These are phyloP conservation scores for Ophiostoma sp. DNA, from an alignment of 2,329 filamentous ascomycete species.

Conservation along the genomic window DNA sequence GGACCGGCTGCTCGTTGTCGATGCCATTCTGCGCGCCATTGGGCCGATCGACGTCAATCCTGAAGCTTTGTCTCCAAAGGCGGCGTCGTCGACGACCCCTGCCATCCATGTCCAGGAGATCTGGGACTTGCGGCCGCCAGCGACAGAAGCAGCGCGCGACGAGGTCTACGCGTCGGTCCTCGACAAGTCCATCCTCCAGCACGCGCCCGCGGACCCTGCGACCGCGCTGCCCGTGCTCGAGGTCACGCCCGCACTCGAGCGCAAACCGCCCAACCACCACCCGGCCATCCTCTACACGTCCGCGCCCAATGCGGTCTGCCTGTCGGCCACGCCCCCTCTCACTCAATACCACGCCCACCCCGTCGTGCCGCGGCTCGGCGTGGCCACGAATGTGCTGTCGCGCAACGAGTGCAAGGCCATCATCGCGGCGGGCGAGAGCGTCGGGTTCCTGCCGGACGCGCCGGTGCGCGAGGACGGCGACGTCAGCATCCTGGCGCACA, in stretches of 20 bases:
- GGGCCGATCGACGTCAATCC: slow-evolving; percentile 53
- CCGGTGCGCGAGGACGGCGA: slow-evolving; percentile 62
- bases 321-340: slow-evolving; percentile 42
- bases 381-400: slow-evolving; percentile 57
- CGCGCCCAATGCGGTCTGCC: slow-evolving; percentile 49
- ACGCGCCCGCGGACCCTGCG: slow-evolving; percentile 35
- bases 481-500: slow-evolving; percentile 62
- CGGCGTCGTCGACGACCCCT: slow-evolving; percentile 34
- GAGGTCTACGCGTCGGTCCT: slow-evolving; percentile 54
- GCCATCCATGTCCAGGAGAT: slow-evolving; percentile 52
- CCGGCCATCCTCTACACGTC: slow-evolving; percentile 61
- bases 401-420: slow-evolving; percentile 59
- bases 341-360: slow-evolving; percentile 54
- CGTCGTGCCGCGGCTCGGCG: slow-evolving; percentile 54
- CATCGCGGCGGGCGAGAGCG: slow-evolving; percentile 59
- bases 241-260: slow-evolving; percentile 52
- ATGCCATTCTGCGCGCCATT: slow-evolving; percentile 58
- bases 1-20: slow-evolving; percentile 56
- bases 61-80: slow-evolving; percentile 27
- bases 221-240: slow-evolving; percentile 55
- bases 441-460: slow-evolving; percentile 63
- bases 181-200: slow-evolving; percentile 50
- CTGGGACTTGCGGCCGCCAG: slow-evolving; percentile 52
- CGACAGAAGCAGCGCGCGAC: slow-evolving; percentile 33
- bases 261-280: slow-evolving; percentile 65